Base-by-base conservation (phyloP, 148 eudicot species). In the Limonium bicolor region DNA sequence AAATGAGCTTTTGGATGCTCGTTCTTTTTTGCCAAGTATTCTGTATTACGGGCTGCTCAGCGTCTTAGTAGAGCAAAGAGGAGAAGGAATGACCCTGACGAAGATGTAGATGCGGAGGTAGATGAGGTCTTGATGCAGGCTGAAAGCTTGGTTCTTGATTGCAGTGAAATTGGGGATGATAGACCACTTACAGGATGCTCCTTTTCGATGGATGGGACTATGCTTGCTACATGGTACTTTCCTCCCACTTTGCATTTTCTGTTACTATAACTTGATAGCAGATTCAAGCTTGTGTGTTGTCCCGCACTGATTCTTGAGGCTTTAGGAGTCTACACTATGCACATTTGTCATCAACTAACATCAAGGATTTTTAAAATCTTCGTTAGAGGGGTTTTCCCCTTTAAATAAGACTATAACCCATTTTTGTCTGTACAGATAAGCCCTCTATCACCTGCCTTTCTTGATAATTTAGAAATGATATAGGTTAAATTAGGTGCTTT, bases 111-210 rank as follows among this genome's bases (percentile, higher is more conserved):
- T 50, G 80, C 90, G 6, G 96, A 88, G 70, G 54, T 76, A 4
- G 77, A 77, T 54, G 79, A 74, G 73, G 77, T 83, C 37, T 50
- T 88, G 66, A 69, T 63, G 44, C 90, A 79, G 61, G 92, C 96
- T 3, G 70, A 50, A 41, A 68, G 67, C 48, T 65, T 80, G 36
- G 74, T 22, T 35, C 68, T 88, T 40, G 81, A 77, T 66, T 72
- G 76, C 58, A 83, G 86, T 68, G 96, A 88, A 58, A 74, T 74
- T 51, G 96, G 94, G 10, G 96, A 88, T 64, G 96, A 79, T 45
- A 67, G 96, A 34, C 92, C 94, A 13, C 81, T 88, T 36, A 69
- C 75, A 3, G 96, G 94, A 18, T 83, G 96, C 36, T 82, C 94
- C 2, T 66, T 83, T 51, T 83, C 94, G 7, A 73, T 48, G 26